Conservation (phyloP, 306 rosid genomes). For the Sicyos edulis region DNA sequence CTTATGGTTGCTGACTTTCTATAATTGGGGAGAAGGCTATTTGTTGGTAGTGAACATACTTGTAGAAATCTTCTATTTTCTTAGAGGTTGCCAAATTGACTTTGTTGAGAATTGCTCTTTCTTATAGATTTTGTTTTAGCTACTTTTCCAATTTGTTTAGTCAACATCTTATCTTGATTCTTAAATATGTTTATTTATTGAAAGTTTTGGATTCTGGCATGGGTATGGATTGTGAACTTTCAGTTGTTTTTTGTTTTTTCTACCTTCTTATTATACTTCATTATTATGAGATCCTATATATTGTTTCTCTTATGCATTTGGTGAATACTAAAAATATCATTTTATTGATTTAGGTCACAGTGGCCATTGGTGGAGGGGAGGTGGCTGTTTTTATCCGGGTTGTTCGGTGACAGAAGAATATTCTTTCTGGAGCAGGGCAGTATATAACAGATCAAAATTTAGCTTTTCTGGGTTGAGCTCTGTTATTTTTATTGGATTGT, state of each 20-base stretch:
- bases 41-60: constrained; percentile 6
- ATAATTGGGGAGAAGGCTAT: neutral
- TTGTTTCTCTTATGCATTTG: neutral
- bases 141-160: neutral
- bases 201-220: neutral
- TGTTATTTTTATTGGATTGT: neutral
- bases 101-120: neutral
- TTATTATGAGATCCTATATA: neutral
- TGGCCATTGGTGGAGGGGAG: constrained; percentile 19
- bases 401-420: neutral
- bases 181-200: neutral
- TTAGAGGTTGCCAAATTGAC: neutral
- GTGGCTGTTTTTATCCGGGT: constrained; percentile 26
- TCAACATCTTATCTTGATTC: constrained; percentile 3
- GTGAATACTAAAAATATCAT: neutral
- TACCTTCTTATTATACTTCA: neutral
- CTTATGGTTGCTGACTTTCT: constrained; percentile 7
- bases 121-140: neutral
- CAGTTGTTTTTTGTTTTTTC: neutral
- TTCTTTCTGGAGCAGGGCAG: constrained; percentile 9
- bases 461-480: constrained; percentile 11
- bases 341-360: constrained; percentile 44
- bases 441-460: constrained; percentile 18
- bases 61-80: neutral
- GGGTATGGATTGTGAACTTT: constrained; percentile 7